Evolutionary conservation across 331 rosid species (phyloP), one percentile per base, ranked within the genome.

Genomic region (Malus hybrid): DNA sequence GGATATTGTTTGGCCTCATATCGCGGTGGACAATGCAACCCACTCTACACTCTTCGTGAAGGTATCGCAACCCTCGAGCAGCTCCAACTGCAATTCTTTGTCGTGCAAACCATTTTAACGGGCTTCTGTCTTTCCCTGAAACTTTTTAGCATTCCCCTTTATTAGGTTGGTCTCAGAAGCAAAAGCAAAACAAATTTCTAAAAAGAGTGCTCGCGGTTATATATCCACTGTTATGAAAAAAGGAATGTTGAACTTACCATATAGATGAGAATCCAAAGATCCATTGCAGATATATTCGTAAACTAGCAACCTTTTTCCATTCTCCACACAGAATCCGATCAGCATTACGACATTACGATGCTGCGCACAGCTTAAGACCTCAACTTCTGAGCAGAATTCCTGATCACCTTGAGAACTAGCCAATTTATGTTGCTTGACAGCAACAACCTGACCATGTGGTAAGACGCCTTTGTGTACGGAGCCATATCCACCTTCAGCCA

Each of bases 401-500:
- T 84, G 84, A 77, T 94, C 99, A 22, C 99, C 99, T 81, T 94
- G 99, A 70, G 97, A 78, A 30, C 97, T 94, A 44, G 97, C 97
- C 73, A 85, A 70, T 75, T 94, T 92, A 77, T 94, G 81, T 79
- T 92, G 97, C 92, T 94, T 94, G 58, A 92, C 99, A 29, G 97
- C 99, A 80, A 94, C 82, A 18, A 89, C 92, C 80, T 81, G 92
- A 3, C 97, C 97, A 30, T 89, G 92, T 10, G 86, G 80, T 68
- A 94, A 84, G 30, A 86, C 77, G 10, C 99, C 99, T 6, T 90
- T 90, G 83, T 92, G 94, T 22, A 94, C 97, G 13, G 99, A 91
- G 63, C 99, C 99, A 80, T 85, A 94, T 67, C 99, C 99, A 65
- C 99, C 99, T 91, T 94, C 97, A 6, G 99, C 99, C 89, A 94